Evolutionary conservation across 805 yeast species (phyloP).

Genomic region (Myxozyma monticola): DNA sequence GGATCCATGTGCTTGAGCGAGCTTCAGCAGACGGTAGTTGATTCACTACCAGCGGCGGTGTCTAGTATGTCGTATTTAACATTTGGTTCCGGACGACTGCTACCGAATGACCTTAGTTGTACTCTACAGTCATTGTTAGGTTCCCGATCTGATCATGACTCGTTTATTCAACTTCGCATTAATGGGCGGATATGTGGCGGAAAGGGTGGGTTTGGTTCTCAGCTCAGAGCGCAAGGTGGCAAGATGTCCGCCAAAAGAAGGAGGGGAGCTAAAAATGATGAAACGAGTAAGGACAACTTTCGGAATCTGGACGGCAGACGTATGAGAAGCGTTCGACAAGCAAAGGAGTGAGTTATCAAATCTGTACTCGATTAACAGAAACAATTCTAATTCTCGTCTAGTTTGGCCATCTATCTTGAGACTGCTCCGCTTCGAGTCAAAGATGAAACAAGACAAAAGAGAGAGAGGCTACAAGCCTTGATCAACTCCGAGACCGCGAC

Average conservation of each 20-base stretch:
- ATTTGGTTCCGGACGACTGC: constrained; percentile 8
- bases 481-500: constrained; percentile 36
- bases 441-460: constrained; percentile 39
- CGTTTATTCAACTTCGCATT: constrained; percentile 3
- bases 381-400: neutral
- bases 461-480: constrained; percentile 42
- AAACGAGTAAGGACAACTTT: constrained; percentile 39
- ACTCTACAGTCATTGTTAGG: neutral
- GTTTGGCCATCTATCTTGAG: constrained; percentile 24
- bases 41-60: constrained; percentile 4
- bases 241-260: constrained; percentile 38
- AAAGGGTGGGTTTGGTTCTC: constrained; percentile 54
- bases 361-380: neutral
- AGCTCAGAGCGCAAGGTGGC: constrained; percentile 46
- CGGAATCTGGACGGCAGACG: constrained; percentile 47
- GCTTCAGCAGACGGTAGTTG: neutral
- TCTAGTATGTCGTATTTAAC: constrained; percentile 6
- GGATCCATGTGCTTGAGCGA: neutral
- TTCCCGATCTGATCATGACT: too few relatives aligned
- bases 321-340: constrained; percentile 41
- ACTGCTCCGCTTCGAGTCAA: constrained; percentile 27
- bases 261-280: constrained; percentile 31
- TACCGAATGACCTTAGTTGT: neutral
- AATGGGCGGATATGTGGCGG: constrained; percentile 43
- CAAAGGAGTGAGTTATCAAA: constrained; percentile 41